phyloP scores from a whole-genome alignment of 208 protist genomes.

The Naegleria fowleri region DNA sequence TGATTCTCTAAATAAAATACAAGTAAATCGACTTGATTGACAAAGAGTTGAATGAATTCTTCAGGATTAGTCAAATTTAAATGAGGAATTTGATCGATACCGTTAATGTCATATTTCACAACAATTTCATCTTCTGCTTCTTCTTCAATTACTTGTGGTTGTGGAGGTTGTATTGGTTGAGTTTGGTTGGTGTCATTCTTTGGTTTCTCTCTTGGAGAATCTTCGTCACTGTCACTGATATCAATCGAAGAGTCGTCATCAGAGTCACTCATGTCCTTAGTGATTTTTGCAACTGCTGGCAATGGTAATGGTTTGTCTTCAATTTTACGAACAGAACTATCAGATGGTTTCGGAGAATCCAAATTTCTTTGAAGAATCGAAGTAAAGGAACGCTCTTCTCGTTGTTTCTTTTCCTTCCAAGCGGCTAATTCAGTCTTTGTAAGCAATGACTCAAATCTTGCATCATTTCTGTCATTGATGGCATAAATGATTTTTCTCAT shows the following conservation, averaged over 20 bases:
- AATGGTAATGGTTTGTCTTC: not conserved
- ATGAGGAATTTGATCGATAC: not conserved
- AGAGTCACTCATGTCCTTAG: not conserved
- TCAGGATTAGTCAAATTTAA: not conserved
- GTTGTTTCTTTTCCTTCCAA: not conserved
- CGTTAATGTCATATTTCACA: not conserved
- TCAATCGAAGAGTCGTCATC: not conserved
- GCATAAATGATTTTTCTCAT: not conserved
- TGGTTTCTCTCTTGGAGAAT: not conserved
- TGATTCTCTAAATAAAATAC: not conserved
- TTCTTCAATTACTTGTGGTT: not conserved
- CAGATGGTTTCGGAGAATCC: not conserved
- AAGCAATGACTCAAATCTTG: not conserved
- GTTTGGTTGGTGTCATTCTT: not conserved
- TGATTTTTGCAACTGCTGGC: not conserved
- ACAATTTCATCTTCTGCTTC: not conserved
- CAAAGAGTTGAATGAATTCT: not conserved
- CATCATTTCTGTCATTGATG: not conserved
- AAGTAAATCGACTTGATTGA: not conserved
- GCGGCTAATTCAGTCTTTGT: not conserved
- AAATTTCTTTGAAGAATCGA: not conserved
- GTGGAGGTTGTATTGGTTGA: not conserved
- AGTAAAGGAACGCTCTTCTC: not conserved
- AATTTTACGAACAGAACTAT: not conserved
- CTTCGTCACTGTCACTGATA: not conserved